These are phyloP conservation scores for Zea luxurians DNA, from an alignment of 176 grass and related monocot species.

Conservation along the genomic window DNA sequence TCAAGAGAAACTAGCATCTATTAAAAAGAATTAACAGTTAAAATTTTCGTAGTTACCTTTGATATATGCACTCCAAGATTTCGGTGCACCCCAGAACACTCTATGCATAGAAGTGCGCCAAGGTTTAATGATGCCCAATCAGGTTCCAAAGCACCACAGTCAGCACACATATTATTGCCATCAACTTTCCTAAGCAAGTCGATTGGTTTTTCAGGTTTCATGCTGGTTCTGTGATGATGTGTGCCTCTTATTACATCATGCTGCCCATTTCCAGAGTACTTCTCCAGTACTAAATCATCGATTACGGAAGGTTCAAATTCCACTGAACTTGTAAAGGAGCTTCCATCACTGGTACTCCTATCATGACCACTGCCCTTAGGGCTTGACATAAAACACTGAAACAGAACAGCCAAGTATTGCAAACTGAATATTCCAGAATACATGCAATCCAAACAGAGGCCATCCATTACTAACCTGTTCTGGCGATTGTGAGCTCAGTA, in stretches of 20 bases:
- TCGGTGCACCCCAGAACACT: conserved; percentile 94
- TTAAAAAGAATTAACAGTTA: conserved; percentile 24
- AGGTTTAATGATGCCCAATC: conserved; percentile 98
- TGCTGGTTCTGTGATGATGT: conserved; percentile 59
- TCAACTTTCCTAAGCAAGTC: conserved; percentile 75
- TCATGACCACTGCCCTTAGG: conserved; percentile 65
- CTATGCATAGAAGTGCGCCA: conserved; percentile 93
- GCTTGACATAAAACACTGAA: conserved; percentile 69
- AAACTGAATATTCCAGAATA: conserved; percentile 37
- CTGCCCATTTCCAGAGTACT: conserved; percentile 61
- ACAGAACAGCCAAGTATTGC: conserved; percentile 29
- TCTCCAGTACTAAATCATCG: conserved; percentile 67
- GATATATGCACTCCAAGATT: conserved; percentile 99
- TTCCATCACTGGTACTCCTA: conserved; percentile 64
- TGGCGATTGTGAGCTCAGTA: conserved; percentile 79
- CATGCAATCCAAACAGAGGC: conserved; percentile 33
- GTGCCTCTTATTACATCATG: conserved; percentile 63
- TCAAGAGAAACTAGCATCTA: not conserved
- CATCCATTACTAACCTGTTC: conserved; percentile 61
- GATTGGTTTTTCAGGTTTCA: conserved; percentile 92
- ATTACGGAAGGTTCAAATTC: conserved; percentile 63
- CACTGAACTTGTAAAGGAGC: conserved; percentile 78
- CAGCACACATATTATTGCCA: conserved; percentile 84
- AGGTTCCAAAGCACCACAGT: conserved; percentile 84
- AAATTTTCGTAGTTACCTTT: conserved; percentile 60